These are phyloP conservation scores for Kockiozyma suomiensis DNA, from an alignment of 805 yeast genomes.

Conservation along the genomic window DNA sequence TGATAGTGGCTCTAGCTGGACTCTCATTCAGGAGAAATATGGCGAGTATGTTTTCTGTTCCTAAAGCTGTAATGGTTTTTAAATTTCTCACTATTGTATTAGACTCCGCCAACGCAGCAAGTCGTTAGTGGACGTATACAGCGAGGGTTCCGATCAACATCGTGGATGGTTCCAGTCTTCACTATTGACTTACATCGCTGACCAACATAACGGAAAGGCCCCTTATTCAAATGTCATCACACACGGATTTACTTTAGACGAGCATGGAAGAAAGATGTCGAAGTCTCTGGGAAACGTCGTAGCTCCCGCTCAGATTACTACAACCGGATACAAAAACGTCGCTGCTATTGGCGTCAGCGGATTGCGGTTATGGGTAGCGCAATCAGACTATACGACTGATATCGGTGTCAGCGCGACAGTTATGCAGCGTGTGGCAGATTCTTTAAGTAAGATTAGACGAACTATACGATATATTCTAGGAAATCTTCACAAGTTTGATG, in stretches of 20 bases:
- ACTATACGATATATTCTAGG: slow-evolving; percentile 83
- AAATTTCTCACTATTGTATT: background rate
- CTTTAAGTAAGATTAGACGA: slow-evolving; percentile 76
- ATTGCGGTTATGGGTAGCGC: slow-evolving; percentile 85
- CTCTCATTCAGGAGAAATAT: slow-evolving; percentile 52
- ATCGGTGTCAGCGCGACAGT: slow-evolving; percentile 72
- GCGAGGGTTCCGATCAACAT: slow-evolving; percentile 98
- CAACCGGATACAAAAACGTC: slow-evolving; percentile 54
- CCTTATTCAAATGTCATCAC: slow-evolving; percentile 82
- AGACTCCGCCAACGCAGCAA: slow-evolving; percentile 41
- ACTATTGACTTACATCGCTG: slow-evolving; percentile 71
- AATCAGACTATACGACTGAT: slow-evolving; percentile 81
- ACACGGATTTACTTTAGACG: slow-evolving; percentile 92
- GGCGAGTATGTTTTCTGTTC: slow-evolving; percentile 36
- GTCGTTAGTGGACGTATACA: slow-evolving; percentile 73
- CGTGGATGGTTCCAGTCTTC: slow-evolving; percentile 99
- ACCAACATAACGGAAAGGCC: slow-evolving; percentile 44
- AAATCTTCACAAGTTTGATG: slow-evolving; percentile 55
- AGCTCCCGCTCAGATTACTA: slow-evolving; percentile 65
- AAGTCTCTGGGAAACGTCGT: slow-evolving; percentile 86
- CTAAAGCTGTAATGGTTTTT: too few relatives aligned
- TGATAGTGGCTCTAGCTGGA: slow-evolving; percentile 96
- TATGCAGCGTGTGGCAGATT: slow-evolving; percentile 74
- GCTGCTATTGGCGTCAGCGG: slow-evolving; percentile 89
- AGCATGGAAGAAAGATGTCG: slow-evolving; percentile 86